These are phyloP conservation scores for Martiniozyma asiatica DNA, from an alignment of 1,139 yeast species.

Conservation along the genomic window DNA sequence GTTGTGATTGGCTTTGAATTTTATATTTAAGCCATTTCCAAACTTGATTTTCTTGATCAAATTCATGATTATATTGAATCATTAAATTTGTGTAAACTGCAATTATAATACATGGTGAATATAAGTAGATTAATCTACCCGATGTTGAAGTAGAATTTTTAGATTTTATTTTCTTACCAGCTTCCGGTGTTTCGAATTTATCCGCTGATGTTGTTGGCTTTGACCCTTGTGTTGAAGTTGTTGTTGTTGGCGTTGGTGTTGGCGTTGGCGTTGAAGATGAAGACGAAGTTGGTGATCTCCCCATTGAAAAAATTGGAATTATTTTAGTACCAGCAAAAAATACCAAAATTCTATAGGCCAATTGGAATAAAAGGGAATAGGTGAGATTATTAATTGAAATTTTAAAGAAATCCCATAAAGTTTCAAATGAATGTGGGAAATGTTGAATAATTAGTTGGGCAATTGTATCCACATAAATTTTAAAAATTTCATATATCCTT, in stretches of 20 bases:
- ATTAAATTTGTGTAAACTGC: conserved; percentile 91
- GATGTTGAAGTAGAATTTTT: conserved; percentile 18
- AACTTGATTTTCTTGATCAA: conserved; percentile 28
- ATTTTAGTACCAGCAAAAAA: conserved; percentile 91
- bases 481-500: too few species aligned
- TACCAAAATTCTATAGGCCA: conserved; percentile 76
- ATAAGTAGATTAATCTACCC: conserved; percentile 62
- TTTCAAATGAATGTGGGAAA: conserved; percentile 45
- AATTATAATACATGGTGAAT: conserved; percentile 85
- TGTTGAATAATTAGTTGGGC: conserved; percentile 23
- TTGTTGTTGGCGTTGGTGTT: conserved; percentile 12
- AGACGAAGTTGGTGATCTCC: too few species aligned
- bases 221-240: conserved; percentile 17
- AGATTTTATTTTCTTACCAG: conserved; percentile 1
- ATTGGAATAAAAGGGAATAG: conserved; percentile 66
- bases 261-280: conserved; percentile 17
- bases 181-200: conserved; percentile 4
- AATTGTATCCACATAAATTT: conserved; percentile 11
- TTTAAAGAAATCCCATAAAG: conserved; percentile 58
- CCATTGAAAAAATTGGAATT: conserved; percentile 69
- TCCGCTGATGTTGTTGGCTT: conserved; percentile 14
- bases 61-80: conserved; percentile 76
- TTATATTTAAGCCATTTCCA: conserved; percentile 19
- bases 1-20: not conserved
- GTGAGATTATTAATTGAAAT: conserved; percentile 68